phyloP scores from a whole-genome alignment of 805 yeast genomes.

The Candida mattraensis region DNA sequence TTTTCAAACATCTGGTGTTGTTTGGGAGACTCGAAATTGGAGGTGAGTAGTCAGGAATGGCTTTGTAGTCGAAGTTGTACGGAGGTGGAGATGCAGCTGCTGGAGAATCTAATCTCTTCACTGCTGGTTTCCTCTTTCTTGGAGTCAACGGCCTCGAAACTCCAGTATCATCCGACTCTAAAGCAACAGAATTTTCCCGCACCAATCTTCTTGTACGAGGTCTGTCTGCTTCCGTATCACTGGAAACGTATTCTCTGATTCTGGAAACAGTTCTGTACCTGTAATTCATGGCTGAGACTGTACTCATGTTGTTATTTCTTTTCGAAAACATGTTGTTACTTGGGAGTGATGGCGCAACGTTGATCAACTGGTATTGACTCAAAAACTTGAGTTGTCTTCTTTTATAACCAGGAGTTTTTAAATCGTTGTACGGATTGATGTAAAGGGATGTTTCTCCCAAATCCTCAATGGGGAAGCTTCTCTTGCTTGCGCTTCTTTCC shows the following conservation, averaged over 20 bases:
- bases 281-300: slow-evolving; percentile 16
- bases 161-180: slow-evolving; percentile 33
- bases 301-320: slow-evolving; percentile 10
- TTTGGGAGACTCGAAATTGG: slow-evolving; percentile 63
- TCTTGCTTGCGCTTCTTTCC: slow-evolving; percentile 15
- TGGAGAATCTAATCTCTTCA: slow-evolving; percentile 21
- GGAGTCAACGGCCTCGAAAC: slow-evolving; percentile 36
- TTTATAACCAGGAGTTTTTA: slow-evolving; percentile 45
- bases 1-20: slow-evolving; percentile 69
- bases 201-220: slow-evolving; percentile 61
- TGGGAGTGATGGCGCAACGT: slow-evolving; percentile 16
- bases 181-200: slow-evolving; percentile 37
- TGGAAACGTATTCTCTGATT: slow-evolving; percentile 26
- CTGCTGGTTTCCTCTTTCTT: slow-evolving; percentile 36
- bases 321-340: slow-evolving; percentile 5
- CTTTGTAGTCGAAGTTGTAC: slow-evolving; percentile 61
- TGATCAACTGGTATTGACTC: slow-evolving; percentile 45
- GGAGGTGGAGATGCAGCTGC: slow-evolving; percentile 42
- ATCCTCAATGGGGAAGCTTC: slow-evolving; percentile 48
- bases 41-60: slow-evolving; percentile 84
- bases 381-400: slow-evolving; percentile 50
- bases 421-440: slow-evolving; percentile 51
- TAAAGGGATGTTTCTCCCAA: slow-evolving; percentile 43
- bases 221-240: slow-evolving; percentile 44
- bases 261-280: slow-evolving; percentile 31